Evolutionary conservation across 129 eudicot species (phyloP).

Genomic region (Arctium minus): DNA sequence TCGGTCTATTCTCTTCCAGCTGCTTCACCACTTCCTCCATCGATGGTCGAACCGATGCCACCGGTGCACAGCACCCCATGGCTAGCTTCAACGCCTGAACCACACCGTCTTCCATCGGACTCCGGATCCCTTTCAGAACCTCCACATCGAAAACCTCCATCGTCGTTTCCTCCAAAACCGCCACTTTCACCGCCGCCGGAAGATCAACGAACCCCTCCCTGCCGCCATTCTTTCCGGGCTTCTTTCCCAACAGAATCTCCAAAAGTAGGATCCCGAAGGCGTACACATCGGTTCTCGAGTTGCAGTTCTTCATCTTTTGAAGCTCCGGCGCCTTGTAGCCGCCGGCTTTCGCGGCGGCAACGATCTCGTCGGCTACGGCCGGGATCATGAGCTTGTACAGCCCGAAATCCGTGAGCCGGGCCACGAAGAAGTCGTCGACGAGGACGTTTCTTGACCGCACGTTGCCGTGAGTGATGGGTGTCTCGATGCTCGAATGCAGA

Average conservation of each 20-base stretch:
- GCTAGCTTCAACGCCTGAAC: constrained; percentile 95
- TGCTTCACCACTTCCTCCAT: constrained; percentile 97
- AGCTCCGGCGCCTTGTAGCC: constrained; percentile 98
- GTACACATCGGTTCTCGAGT: constrained; percentile 78
- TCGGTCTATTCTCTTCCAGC: constrained; percentile 87
- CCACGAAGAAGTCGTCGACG: constrained; percentile 81
- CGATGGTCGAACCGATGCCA: constrained; percentile 74
- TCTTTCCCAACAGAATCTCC: constrained; percentile 81
- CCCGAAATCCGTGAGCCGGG: constrained; percentile 88
- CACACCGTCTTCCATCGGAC: constrained; percentile 96
- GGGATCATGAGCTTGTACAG: constrained; percentile 90
- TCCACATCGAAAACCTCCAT: constrained; percentile 96
- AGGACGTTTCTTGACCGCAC: constrained; percentile 83
- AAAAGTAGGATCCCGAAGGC: constrained; percentile 81
- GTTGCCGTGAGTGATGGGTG: constrained; percentile 89
- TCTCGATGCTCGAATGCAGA: constrained; percentile 72
- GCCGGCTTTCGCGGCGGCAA: constrained; percentile 73
- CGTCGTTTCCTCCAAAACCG: constrained; percentile 94
- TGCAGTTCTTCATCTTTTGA: constrained; percentile 85
- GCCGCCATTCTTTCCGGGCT: constrained; percentile 64
- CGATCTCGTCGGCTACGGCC: constrained; percentile 82
- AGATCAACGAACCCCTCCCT: constrained; percentile 51
- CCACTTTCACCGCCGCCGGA: constrained; percentile 88
- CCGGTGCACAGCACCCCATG: constrained; percentile 99
- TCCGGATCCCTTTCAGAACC: constrained; percentile 78